Conservation (phyloP, 768 basidiomycete genomes). For the Hypholoma fasciculare region DNA sequence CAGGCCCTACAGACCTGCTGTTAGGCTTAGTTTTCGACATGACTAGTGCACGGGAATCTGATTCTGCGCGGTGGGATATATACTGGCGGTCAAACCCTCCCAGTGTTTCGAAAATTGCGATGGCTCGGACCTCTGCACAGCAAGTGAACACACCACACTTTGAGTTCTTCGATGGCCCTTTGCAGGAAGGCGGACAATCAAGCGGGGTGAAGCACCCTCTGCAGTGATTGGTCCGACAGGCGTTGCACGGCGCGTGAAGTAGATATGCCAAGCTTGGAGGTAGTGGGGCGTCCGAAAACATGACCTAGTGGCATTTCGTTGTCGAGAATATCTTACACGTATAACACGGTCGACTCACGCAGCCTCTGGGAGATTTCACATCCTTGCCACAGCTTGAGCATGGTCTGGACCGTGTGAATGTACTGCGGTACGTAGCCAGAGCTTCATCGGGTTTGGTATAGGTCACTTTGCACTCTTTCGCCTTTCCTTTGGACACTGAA, state of each 20-base stretch:
- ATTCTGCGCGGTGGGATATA: conserved; percentile 37
- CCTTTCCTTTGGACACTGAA: not conserved
- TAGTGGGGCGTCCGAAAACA: conserved; percentile 22
- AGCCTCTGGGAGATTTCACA: conserved; percentile 40
- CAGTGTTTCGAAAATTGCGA: conserved; percentile 52
- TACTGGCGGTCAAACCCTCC: conserved; percentile 50
- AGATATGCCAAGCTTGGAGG: conserved; percentile 31
- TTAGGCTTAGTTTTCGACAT: conserved; percentile 25
- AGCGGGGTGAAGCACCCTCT: conserved; percentile 46
- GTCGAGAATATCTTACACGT: not conserved
- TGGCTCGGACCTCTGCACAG: conserved; percentile 46
- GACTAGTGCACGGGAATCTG: conserved; percentile 37
- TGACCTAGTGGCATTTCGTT: conserved; percentile 21
- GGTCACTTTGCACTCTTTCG: not conserved
- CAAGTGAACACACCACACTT: conserved; percentile 39
- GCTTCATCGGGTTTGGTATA: conserved; percentile 25
- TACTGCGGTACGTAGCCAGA: conserved; percentile 29
- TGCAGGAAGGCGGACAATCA: conserved; percentile 39
- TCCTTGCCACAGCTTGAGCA: conserved; percentile 38
- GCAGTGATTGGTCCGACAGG: conserved; percentile 47
- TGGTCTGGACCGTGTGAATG: conserved; percentile 34
- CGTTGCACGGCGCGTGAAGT: conserved; percentile 43
- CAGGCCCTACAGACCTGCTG: conserved; percentile 40
- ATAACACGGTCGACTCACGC: conserved; percentile 30
- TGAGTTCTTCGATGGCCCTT: conserved; percentile 32